These are phyloP conservation scores for Yueomyces sp. DNA, from an alignment of 805 yeast species.

Conservation along the genomic window DNA sequence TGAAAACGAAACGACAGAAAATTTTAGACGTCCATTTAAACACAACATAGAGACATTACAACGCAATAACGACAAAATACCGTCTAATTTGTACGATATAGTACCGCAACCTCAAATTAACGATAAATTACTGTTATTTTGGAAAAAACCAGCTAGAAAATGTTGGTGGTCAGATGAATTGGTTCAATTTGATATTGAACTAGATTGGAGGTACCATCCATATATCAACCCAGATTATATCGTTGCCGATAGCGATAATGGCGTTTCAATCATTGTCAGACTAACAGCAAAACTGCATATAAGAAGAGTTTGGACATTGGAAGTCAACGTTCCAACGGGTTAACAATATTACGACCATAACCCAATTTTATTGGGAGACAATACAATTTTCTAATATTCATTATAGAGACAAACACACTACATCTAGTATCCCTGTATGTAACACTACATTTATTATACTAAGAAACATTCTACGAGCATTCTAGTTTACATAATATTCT, in stretches of 20 bases:
- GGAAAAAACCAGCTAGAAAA: conserved; percentile 95
- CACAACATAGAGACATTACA: conserved; percentile 17
- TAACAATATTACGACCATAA: no score
- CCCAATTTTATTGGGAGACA: no score
- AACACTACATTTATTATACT: no score
- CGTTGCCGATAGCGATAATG: not conserved
- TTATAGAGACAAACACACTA: no score
- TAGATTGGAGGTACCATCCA: conserved; percentile 5
- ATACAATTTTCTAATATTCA: no score
- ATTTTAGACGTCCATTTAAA: conserved; percentile 25
- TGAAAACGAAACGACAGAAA: conserved; percentile 28
- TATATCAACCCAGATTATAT: not conserved
- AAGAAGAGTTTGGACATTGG: conserved; percentile 94
- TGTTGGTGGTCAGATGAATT: conserved; percentile 85
- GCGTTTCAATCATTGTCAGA: conserved; percentile 5
- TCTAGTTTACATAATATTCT: no score
- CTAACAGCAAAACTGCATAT: conserved; percentile 56
- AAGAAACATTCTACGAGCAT: no score
- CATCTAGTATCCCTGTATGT: no score
- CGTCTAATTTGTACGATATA: conserved; percentile 14
- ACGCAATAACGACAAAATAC: conserved; percentile 17
- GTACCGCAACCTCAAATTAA: conserved; percentile 23
- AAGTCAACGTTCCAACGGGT: conserved; percentile 50
- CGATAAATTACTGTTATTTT: conserved; percentile 64
- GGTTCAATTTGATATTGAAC: conserved; percentile 28